Evolutionary conservation across 1,284 basidiomycete species (phyloP).

Genomic region (Porphyrellus sp.): DNA sequence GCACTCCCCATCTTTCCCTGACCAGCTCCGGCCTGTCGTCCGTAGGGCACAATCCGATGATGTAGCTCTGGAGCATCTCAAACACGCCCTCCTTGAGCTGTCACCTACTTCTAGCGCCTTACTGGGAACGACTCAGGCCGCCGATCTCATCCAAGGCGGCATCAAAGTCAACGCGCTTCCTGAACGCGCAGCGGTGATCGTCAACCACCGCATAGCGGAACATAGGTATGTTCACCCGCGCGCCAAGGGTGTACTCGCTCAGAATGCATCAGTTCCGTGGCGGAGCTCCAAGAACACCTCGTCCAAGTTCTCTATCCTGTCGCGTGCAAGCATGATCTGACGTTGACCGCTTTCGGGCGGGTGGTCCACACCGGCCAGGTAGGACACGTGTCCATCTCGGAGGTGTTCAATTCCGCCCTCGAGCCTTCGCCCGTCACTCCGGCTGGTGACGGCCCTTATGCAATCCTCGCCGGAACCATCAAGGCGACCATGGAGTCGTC

Average conservation of each 20-base stretch:
- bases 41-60: neutral
- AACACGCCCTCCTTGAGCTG: neutral
- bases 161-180: neutral
- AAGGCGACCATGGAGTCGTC: neutral
- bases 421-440: neutral
- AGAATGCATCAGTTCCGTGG: neutral
- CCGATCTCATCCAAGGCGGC: neutral
- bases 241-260: neutral
- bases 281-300: neutral
- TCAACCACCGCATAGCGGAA: neutral
- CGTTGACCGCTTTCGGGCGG: neutral
- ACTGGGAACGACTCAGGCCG: neutral
- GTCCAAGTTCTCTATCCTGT: neutral
- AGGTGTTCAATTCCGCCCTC: neutral
- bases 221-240: neutral
- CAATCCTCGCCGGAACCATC: neutral
- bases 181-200: neutral
- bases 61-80: neutral
- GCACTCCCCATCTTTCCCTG: neutral
- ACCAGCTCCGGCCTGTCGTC: neutral
- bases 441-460: neutral
- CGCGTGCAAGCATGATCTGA: neutral
- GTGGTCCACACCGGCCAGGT: neutral
- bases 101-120: neutral
- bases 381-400: neutral